phyloP scores from a whole-genome alignment of 192 early-diverging fungal species.

The Coemansia aciculifera region DNA sequence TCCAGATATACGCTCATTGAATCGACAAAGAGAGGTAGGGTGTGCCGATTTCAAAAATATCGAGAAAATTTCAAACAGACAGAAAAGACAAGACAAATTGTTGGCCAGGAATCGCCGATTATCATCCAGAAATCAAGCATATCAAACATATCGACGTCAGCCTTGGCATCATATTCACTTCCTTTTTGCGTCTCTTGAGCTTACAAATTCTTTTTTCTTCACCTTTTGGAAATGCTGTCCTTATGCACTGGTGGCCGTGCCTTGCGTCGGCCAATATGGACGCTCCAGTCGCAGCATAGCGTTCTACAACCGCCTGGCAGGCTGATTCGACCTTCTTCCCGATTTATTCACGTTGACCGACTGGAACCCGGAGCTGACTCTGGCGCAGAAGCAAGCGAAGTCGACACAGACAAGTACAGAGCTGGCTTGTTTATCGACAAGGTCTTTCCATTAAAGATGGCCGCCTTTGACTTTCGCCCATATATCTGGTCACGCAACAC shows the following conservation, averaged over 20 bases:
- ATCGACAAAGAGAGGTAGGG: not conserved
- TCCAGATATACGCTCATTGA: constrained; percentile 34
- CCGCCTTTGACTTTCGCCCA: constrained; percentile 46
- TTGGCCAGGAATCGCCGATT: not conserved
- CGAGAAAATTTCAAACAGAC: not conserved
- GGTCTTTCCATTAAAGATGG: constrained; percentile 53
- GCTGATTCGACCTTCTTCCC: not conserved
- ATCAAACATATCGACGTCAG: not conserved
- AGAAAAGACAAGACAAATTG: not conserved
- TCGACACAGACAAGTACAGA: constrained; percentile 19
- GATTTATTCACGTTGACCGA: constrained; percentile 32
- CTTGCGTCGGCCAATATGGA: not conserved
- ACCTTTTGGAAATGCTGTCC: not conserved
- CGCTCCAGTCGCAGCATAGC: not conserved
- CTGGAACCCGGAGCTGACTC: not conserved
- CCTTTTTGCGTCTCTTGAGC: not conserved
- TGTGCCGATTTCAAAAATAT: not conserved
- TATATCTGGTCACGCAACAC: constrained; percentile 42
- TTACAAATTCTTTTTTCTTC: not conserved
- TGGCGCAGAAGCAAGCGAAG: not conserved
- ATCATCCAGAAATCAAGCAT: not conserved
- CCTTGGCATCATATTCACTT: not conserved
- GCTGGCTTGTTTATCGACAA: constrained; percentile 54
- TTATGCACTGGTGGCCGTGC: not conserved
- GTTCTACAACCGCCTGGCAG: not conserved